Evolutionary conservation across 1,139 yeast genomes (phyloP), one percentile per base, ranked within the genome.

Genomic region (Sugiyamaella xylanicola): DNA sequence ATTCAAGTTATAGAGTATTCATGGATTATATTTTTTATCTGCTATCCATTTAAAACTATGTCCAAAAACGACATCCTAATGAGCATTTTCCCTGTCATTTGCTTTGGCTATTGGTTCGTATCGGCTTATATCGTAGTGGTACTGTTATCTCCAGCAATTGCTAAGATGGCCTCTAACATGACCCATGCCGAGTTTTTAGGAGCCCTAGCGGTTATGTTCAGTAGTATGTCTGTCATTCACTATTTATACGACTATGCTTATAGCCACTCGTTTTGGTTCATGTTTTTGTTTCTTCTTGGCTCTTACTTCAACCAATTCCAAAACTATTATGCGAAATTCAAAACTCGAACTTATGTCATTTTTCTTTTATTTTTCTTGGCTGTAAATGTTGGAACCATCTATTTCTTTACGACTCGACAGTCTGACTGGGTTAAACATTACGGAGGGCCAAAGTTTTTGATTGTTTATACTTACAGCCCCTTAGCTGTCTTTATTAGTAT

Each of bases 91-190:
- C 56, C 56, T 1, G 44, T 53, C 3, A 29, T 22, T 8, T 35
- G 40, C 20, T 42, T 25, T 25, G 46, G 48, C 2, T 53, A 53
- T 17, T 53, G 56, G 52, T 53, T 53, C 32, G 48, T 48, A 2
- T 21, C 45, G 3, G 36, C 53, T 7, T 53, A 47, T 42, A 48
- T 53, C 16, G 36, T 39, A 15, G 37, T 41, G 32, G 40, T 42
- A 1, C 13, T 53, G 21, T 20, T 53, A 15, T 32, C 50, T n/a
- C 56, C 56, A n/a, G 44, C 43, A 21, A 22, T 48, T 4, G 47
- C 47, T 11, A 53, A 48, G 16, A 21, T 53, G 42, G 21, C 32
- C 1, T 2, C 19, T 21, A 15, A 39, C 15, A 17, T 53, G 36
- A 44, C 43, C 11, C 45, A 37, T 11, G 36, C 27, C 9, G 56